Evolutionary conservation across 306 rosid species (phyloP), one percentile per base, ranked within the genome.

Genomic region (Castanospermum australe): DNA sequence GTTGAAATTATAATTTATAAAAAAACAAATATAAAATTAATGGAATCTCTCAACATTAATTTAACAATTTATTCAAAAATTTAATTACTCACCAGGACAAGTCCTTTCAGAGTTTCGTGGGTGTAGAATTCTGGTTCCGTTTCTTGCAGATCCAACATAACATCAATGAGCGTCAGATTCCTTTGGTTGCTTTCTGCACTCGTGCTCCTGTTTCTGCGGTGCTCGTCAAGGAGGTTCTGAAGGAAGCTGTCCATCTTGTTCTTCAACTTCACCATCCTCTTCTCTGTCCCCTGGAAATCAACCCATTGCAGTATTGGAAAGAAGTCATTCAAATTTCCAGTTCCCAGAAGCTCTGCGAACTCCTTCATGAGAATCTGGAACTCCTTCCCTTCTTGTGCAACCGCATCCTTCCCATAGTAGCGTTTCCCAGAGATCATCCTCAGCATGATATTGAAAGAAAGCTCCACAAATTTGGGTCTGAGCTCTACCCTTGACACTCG

Each of bases 101-200:
- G 56, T 18, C 71, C 86, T 48, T 81, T 85, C 48, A 85, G 51
- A 0, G 69, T 81, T 14, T 81, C 83, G 21, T 77, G 76, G 5
- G 72, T 35, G 47, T 73, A 81, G 25, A 61, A 62, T 0, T 77
- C 21, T 7, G 76, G 86, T 0, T 81, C 71, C 0, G 67, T 25
- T 28, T 77, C 25, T 68, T 78, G 81, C 67, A 67, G 45, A 4
- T 69, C 41, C 32, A 85, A 61, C 70, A 81, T 15, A 18, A 41
- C 41, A 11, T 65, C 80, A 8, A 84, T 65, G 60, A 80, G 17
- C 10, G 41, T 61, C 71, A 36, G 73, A 44, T 12, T 69, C 54
- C 2, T 25, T 8, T 22, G 41, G 21, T 2, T 20, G 18, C 8
- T 25, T n/a, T 13, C 20, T 8, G 2, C 35, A 24, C 51, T 5